Conservation (phyloP, 202 grass and related monocot genomes). For the Carex arenaria region DNA sequence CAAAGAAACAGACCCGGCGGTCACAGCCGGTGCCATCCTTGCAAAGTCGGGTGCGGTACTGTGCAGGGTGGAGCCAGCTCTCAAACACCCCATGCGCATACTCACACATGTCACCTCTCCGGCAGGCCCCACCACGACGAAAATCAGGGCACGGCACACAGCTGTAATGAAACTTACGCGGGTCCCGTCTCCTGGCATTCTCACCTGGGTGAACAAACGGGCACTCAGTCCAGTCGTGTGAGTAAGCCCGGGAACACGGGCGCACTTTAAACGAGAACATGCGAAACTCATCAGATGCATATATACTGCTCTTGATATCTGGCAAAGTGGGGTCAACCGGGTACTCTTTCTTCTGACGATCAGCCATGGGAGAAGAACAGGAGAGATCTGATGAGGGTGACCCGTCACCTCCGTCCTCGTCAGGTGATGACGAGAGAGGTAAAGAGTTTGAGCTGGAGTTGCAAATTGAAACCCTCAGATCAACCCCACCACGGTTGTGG, state of each 20-base stretch:
- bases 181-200: constrained; percentile 76
- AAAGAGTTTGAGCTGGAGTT: constrained; percentile 32
- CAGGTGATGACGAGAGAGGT: constrained; percentile 58
- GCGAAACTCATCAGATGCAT: constrained; percentile 77
- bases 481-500: neutral
- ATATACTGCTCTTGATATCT: constrained; percentile 88
- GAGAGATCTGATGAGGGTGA: constrained; percentile 42
- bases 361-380: constrained; percentile 38
- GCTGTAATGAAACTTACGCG: constrained; percentile 87
- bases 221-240: constrained; percentile 93
- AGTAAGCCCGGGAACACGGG: constrained; percentile 81
- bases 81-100: constrained; percentile 94
- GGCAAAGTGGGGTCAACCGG: constrained; percentile 73
- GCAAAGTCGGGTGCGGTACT: constrained; percentile 79
- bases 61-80: constrained; percentile 96
- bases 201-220: constrained; percentile 91
- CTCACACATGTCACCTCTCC: constrained; percentile 77
- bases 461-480: constrained; percentile 48
- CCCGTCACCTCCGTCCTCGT: constrained; percentile 28
- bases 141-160: constrained; percentile 89
- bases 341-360: constrained; percentile 76
- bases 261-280: constrained; percentile 97
- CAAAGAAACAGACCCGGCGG: constrained; percentile 77
- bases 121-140: constrained; percentile 63
- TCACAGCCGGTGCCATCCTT: constrained; percentile 80